phyloP scores from a whole-genome alignment of 1,139 yeast genomes.

The Protomyces pachydermus region DNA sequence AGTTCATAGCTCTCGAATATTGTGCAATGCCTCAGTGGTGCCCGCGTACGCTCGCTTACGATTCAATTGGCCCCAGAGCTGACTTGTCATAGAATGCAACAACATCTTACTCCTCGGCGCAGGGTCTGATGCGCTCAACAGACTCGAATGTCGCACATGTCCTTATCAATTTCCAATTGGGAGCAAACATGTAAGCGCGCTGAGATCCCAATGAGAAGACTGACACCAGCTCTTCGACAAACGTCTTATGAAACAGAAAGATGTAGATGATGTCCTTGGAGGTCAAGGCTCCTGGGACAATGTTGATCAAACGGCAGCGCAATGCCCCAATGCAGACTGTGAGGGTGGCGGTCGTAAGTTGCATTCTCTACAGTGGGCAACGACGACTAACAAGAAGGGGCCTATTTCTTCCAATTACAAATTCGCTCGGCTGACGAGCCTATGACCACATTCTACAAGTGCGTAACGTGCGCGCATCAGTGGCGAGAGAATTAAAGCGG shows the following conservation, averaged over 20 bases:
- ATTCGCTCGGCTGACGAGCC: conserved; percentile 54
- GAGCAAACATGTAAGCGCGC: conserved; percentile 17
- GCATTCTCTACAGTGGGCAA: too few relatives aligned
- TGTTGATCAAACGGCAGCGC: conserved; percentile 66
- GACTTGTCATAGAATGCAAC: not conserved
- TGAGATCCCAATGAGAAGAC: not conserved
- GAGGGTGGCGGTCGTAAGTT: conserved; percentile 49
- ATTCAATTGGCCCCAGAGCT: not conserved
- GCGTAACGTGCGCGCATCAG: conserved; percentile 86
- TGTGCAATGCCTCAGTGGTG: not conserved
- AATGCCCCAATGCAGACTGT: conserved; percentile 83
- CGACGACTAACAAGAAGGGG: conserved; percentile 47
- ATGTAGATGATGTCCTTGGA: conserved; percentile 93
- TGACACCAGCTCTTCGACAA: conserved; percentile 60
- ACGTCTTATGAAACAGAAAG: conserved; percentile 73
- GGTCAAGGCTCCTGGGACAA: conserved; percentile 99
- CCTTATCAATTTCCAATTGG: conserved; percentile 30
- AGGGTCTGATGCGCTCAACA: conserved; percentile 11
- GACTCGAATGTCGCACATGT: conserved; percentile 30
- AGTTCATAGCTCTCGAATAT: too few relatives aligned
- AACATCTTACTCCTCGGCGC: not conserved
- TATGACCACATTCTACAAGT: conserved; percentile 38
- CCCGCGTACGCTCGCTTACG: not conserved
- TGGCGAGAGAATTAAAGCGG: conserved; percentile 81
- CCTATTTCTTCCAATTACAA: conserved; percentile 93